Base-by-base conservation (phyloP, 2,329 filamentous ascomycete species). In the Trichoderma breve region DNA sequence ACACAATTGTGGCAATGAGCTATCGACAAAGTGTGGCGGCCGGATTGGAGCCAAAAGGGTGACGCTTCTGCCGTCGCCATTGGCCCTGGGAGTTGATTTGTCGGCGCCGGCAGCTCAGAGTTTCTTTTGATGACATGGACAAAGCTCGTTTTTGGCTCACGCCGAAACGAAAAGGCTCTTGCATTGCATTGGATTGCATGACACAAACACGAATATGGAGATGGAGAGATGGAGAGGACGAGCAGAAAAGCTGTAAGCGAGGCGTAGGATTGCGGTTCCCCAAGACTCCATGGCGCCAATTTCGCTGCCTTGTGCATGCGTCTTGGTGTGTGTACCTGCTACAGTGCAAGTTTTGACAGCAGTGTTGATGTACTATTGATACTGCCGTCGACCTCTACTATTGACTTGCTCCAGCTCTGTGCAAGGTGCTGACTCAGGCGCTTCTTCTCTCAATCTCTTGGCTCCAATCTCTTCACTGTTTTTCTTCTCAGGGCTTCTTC, bases 181-280 rank as follows among this genome's bases (percentile, higher is more conserved):
- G 43, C 43, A 47, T 51, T 21, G 43, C 43, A 53, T 53, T 24
- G 47, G n/a, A 53, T 24, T 21, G 47, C 47, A 53, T 53, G 47
- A 21, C 43, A 51, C n/a, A 11, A 21, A 53, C 47, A 53, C 21
- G 47, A 6, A 53, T 11, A 53, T 53, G 47, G 47, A 53, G 47
- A 53, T n/a, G 18, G 8, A 18, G 36, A 39, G 43, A 51, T 21
- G 26, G 28, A 5, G 55, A 60, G 18, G 21, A 60, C 2, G 14
- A 36, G 34, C n/a, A 1, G 1, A 6, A 9, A 34, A 60, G 30
- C 60, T 62, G 60, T 62, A 62, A 62, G 60, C 60, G 60, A 62
- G 60, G 60, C 60, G 60, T 62, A 62, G 60, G 60, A 62, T 62
- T 62, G 60, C 32, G 60, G 60, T 43, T 43, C 39, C 39, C 39